Evolutionary conservation across 2,329 filamentous ascomycete species (phyloP).

Genomic region (Apiospora phragmitis): DNA sequence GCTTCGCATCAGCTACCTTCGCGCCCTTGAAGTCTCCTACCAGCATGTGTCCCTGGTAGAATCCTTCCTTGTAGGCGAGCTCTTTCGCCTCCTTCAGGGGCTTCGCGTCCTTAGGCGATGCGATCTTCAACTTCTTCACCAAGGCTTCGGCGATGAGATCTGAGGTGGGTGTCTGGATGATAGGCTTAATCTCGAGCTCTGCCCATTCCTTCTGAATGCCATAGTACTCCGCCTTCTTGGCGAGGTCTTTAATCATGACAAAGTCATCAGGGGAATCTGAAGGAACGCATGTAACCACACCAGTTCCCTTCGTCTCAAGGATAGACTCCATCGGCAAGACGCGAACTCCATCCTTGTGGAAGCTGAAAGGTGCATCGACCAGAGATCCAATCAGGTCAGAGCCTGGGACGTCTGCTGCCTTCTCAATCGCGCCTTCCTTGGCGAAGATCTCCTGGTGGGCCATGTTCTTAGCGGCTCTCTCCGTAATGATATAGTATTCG

Average conservation of each 20-base stretch:
- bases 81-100: conserved; percentile 94
- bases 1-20: conserved; percentile 83
- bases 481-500: conserved; percentile 82
- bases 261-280: conserved; percentile 96
- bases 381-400: conserved; percentile 84
- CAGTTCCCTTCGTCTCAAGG: conserved; percentile 90
- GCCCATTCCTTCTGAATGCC: conserved; percentile 97
- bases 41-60: conserved; percentile 91
- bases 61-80: conserved; percentile 94
- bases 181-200: conserved; percentile 82
- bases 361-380: conserved; percentile 83
- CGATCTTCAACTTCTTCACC: conserved; percentile 92
- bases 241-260: conserved; percentile 81
- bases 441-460: conserved; percentile 87
- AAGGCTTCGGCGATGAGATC: conserved; percentile 81
- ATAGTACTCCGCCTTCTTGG: conserved; percentile 96
- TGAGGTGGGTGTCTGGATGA: conserved; percentile 85
- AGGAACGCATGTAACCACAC: conserved; percentile 92
- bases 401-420: conserved; percentile 74
- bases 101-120: conserved; percentile 91
- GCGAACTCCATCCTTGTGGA: conserved; percentile 79
- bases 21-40: conserved; percentile 86
- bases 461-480: conserved; percentile 92
- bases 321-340: conserved; percentile 96
- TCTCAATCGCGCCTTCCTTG: conserved; percentile 71